Conservation (phyloP, 257 asterid genomes). For the Mitragyna speciosa region DNA sequence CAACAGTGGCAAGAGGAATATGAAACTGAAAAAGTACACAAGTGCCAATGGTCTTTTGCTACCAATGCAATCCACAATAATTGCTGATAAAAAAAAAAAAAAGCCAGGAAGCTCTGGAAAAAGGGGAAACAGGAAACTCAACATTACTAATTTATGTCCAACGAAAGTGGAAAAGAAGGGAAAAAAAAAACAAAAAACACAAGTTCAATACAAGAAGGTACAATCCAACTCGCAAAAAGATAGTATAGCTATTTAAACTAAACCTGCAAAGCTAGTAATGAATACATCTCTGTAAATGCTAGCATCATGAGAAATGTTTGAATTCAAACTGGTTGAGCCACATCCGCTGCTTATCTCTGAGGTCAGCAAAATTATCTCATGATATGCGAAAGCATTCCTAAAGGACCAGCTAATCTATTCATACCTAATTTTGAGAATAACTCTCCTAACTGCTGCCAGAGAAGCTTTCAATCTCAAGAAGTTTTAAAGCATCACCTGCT, state of each 20-base stretch:
- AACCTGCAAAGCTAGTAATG: slow-evolving; percentile 76
- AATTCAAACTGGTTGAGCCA: slow-evolving; percentile 22
- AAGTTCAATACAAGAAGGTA: not conserved
- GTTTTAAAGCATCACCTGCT: too few species aligned
- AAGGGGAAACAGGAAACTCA: slow-evolving; percentile 8
- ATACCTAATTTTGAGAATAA: too few species aligned
- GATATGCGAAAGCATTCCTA: slow-evolving; percentile 67
- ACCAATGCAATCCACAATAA: slow-evolving; percentile 63
- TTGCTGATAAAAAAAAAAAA: slow-evolving; percentile 50
- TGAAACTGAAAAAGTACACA: slow-evolving; percentile 42
- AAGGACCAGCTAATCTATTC: slow-evolving; percentile 67
- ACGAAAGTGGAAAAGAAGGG: not conserved
- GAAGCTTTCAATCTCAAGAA: too few species aligned
- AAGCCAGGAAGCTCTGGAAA: slow-evolving; percentile 80
- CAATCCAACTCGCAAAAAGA: not conserved
- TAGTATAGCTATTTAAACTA: slow-evolving; percentile 1
- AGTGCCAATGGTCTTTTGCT: slow-evolving; percentile 62
- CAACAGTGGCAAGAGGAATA: slow-evolving; percentile 58
- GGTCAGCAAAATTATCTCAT: slow-evolving; percentile 70
- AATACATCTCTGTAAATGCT: slow-evolving; percentile 61
- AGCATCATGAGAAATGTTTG: slow-evolving; percentile 20
- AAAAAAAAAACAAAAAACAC: not conserved
- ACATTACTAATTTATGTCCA: not conserved
- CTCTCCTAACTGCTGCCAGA: too few species aligned
- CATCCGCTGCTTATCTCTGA: slow-evolving; percentile 71